phyloP scores from a whole-genome alignment of 2,329 filamentous ascomycete genomes.

The Chrysosporium queenslandicum region DNA sequence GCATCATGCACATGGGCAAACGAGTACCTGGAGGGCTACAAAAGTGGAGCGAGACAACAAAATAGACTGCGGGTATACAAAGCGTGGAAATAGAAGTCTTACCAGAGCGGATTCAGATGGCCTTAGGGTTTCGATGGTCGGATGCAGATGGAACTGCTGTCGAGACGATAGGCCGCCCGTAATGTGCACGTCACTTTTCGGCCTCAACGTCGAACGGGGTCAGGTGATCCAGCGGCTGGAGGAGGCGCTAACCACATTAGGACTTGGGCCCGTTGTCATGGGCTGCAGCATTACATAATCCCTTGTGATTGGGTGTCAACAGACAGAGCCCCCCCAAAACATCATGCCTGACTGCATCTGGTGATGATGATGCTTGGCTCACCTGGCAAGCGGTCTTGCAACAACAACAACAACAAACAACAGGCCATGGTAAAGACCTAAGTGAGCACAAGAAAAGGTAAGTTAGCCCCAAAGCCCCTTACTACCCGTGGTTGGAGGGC shows the following conservation, averaged over 20 bases:
- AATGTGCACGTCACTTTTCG: slow-evolving; percentile 13
- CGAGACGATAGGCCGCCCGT: slow-evolving; percentile 5
- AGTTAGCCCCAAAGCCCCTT: neutral
- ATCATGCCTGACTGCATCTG: neutral
- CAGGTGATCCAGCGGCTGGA: neutral
- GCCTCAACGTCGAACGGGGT: neutral
- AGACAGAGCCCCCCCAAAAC: slow-evolving; percentile 1
- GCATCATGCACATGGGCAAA: neutral
- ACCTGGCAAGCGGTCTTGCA: neutral
- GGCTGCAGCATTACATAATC: slow-evolving; percentile 8
- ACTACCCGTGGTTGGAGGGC: neutral
- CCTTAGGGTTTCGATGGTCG: neutral
- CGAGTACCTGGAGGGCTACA: neutral
- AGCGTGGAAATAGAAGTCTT: slow-evolving; percentile 12
- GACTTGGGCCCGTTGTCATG: slow-evolving; percentile 1
- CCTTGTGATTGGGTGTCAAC: neutral
- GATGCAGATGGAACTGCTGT: slow-evolving; percentile 7
- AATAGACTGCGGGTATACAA: neutral
- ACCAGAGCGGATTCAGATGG: slow-evolving; percentile 7
- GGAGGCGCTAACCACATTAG: neutral
- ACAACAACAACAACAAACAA: neutral
- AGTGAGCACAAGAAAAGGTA: slow-evolving; percentile 4
- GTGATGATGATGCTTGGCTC: neutral
- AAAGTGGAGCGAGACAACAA: slow-evolving; percentile 1
- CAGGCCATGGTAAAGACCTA: neutral